Percentiles rank a stretch among this genome's conserved stretches.
Evolutionary conservation across 495 filamentous ascomycete genomes (phyloP).

Genomic region (Aspergillus wentii): DNA sequence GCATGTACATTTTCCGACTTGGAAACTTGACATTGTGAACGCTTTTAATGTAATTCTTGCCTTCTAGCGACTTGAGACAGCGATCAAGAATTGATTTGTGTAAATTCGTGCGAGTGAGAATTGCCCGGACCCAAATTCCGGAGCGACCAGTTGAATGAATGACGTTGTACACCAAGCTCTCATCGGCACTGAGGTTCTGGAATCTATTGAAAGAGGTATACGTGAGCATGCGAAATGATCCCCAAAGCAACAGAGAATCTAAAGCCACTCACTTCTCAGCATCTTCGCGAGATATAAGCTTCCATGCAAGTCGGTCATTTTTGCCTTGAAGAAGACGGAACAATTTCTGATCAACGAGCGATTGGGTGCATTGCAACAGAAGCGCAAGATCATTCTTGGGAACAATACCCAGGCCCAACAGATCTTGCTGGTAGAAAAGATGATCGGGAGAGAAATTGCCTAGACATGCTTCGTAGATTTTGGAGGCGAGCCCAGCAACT

Average conservation of each 20-base stretch:
- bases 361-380: slow-evolving; percentile 57
- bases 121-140: slow-evolving; percentile 82
- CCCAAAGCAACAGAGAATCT: neutral
- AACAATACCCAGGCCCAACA: slow-evolving; percentile 56
- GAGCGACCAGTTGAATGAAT: slow-evolving; percentile 77
- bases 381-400: slow-evolving; percentile 52
- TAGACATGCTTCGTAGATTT: slow-evolving; percentile 40
- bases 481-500: slow-evolving; percentile 34
- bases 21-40: slow-evolving; percentile 57
- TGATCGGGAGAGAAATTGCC: slow-evolving; percentile 39
- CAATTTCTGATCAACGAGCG: slow-evolving; percentile 60
- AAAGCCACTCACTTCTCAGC: slow-evolving; percentile 68
- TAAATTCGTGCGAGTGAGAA: slow-evolving; percentile 69
- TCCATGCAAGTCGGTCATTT: slow-evolving; percentile 58
- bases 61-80: slow-evolving; percentile 71
- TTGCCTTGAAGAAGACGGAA: slow-evolving; percentile 54
- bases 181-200: slow-evolving; percentile 60
- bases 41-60: slow-evolving; percentile 81
- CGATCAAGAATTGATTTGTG: slow-evolving; percentile 73
- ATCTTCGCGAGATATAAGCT: slow-evolving; percentile 60
- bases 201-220: slow-evolving; percentile 43
- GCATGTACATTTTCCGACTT: slow-evolving; percentile 62
- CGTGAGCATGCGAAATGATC: slow-evolving; percentile 6
- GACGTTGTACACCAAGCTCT: slow-evolving; percentile 74
- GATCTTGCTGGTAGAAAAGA: slow-evolving; percentile 62